These are phyloP conservation scores for Suhomyces chickasaworum DNA, from an alignment of 1,139 yeast species.

Conservation along the genomic window DNA sequence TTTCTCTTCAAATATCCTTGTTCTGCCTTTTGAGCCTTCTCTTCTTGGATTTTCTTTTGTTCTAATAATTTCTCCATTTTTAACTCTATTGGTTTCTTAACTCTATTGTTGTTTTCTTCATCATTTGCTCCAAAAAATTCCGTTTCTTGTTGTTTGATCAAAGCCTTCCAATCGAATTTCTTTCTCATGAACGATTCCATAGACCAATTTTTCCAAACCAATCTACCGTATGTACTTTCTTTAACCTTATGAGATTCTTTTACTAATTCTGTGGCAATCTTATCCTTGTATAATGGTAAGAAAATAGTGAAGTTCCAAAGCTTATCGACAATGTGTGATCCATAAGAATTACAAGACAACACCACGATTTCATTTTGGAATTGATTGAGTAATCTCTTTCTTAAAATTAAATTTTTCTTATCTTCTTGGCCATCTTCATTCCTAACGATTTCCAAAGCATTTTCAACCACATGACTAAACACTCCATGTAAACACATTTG, in stretches of 20 bases:
- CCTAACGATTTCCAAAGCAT: constrained; percentile 46
- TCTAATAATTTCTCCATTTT: constrained; percentile 45
- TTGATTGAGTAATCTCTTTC: constrained; percentile 71
- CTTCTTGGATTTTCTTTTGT: constrained; percentile 34
- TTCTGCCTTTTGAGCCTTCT: constrained; percentile 20
- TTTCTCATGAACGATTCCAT: constrained; percentile 76
- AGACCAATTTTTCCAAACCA: constrained; percentile 95
- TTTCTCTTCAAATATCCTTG: constrained; percentile 21
- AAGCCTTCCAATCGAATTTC: constrained; percentile 79
- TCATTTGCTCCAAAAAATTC: constrained; percentile 38
- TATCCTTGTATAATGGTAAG: constrained; percentile 82
- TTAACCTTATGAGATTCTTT: constrained; percentile 70
- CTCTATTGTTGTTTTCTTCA: constrained; percentile 20
- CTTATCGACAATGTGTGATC: constrained; percentile 87
- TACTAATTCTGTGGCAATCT: constrained; percentile 70
- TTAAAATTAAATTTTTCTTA: constrained; percentile 51
- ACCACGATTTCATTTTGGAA: constrained; percentile 56
- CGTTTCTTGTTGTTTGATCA: constrained; percentile 70
- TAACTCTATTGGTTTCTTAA: constrained; percentile 46
- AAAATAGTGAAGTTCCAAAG: constrained; percentile 78
- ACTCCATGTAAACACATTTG: constrained; percentile 88
- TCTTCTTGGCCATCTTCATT: constrained; percentile 35
- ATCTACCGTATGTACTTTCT: constrained; percentile 82
- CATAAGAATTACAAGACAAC: constrained; percentile 83
- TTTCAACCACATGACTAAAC: constrained; percentile 81